Conservation (phyloP, 2,329 filamentous ascomycete genomes). For the Didymella lethalis region DNA sequence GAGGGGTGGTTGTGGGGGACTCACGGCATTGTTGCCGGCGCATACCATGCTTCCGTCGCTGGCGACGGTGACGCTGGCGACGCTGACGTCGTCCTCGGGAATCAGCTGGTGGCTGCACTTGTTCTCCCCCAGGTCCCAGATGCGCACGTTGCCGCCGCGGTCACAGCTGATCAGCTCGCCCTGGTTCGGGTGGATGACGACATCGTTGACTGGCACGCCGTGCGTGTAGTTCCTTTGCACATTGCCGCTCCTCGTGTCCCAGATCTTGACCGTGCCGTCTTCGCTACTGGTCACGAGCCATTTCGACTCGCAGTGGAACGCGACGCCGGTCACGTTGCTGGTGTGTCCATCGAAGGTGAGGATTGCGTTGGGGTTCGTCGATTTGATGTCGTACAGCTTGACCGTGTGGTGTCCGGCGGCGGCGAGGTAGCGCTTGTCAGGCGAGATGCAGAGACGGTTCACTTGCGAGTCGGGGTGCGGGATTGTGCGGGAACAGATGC, state of each 20-base stretch:
- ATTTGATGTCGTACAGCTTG: slow-evolving; percentile 98
- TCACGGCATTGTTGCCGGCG: slow-evolving; percentile 87
- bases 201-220: slow-evolving; percentile 89
- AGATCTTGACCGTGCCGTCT: slow-evolving; percentile 96
- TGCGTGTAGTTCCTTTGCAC: slow-evolving; percentile 95
- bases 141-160: slow-evolving; percentile 86
- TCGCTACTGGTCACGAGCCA: slow-evolving; percentile 99
- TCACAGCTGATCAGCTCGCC: slow-evolving; percentile 98
- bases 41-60: slow-evolving; percentile 92
- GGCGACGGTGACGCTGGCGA: slow-evolving; percentile 94
- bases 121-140: slow-evolving; percentile 97
- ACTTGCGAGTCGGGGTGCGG: slow-evolving; percentile 98
- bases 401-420: slow-evolving; percentile 83
- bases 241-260: slow-evolving; percentile 86
- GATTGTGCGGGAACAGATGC: slow-evolving; percentile 97
- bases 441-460: slow-evolving; percentile 96
- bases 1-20: slow-evolving; percentile 29
- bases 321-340: slow-evolving; percentile 93
- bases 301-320: slow-evolving; percentile 98
- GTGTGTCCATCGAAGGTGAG: slow-evolving; percentile 96
- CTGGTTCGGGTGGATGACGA: slow-evolving; percentile 99
- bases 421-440: slow-evolving; percentile 94
- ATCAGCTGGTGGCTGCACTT: slow-evolving; percentile 96
- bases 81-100: slow-evolving; percentile 91
- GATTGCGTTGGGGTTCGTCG: slow-evolving; percentile 92